phyloP scores from a whole-genome alignment of 768 basidiomycete genomes.

The Hemileccinum rubropunctum region DNA sequence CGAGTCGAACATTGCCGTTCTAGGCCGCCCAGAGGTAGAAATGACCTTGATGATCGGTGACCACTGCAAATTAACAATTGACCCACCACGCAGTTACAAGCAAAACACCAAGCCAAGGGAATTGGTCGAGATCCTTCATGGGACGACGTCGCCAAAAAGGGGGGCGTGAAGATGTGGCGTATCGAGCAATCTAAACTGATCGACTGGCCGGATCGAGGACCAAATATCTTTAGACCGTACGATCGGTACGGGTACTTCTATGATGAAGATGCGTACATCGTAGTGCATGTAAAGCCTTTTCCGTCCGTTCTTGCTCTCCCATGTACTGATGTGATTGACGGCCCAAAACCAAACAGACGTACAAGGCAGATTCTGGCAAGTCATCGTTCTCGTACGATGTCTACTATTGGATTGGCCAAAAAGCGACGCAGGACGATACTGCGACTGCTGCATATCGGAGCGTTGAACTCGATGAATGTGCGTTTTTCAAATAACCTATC shows the following conservation, averaged over 20 bases:
- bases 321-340: background rate
- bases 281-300: conserved; percentile 48
- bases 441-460: conserved; percentile 66
- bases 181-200: conserved; percentile 56
- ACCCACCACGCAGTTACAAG: conserved; percentile 34
- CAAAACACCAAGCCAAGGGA: conserved; percentile 48
- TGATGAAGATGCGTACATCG: conserved; percentile 63
- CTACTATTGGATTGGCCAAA: conserved; percentile 63
- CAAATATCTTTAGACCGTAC: background rate
- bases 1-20: conserved; percentile 59
- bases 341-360: conserved; percentile 41
- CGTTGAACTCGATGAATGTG: conserved; percentile 64
- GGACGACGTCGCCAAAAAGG: conserved; percentile 41
- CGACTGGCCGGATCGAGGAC: conserved; percentile 10
- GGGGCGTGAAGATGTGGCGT: conserved; percentile 55
- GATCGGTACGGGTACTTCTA: conserved; percentile 56
- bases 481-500: conserved; percentile 15
- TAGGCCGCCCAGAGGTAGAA: conserved; percentile 55
- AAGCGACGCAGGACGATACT: conserved; percentile 59
- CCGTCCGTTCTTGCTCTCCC: background rate
- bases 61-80: background rate
- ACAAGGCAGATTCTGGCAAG: conserved; percentile 43
- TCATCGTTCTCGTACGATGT: conserved; percentile 49
- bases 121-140: conserved; percentile 47
- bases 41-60: background rate